Conservation (phyloP, 441 rosid genomes). For the Pelargonium myrrhifolium region DNA sequence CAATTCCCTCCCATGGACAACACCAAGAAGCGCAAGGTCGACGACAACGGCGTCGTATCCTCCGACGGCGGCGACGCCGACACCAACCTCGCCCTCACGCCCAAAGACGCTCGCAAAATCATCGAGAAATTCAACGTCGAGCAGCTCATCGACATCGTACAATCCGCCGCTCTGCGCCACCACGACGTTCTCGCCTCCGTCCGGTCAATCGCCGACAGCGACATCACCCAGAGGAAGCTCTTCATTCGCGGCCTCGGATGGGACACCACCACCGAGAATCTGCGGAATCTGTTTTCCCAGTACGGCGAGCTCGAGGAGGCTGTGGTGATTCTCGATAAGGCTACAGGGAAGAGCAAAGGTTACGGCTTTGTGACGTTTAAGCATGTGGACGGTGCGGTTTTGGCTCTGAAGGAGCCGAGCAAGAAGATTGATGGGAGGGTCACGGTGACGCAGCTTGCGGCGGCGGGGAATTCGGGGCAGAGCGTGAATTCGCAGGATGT, state of each 20-base stretch:
- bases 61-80: conserved; percentile 10
- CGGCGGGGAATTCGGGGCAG: conserved; percentile 57
- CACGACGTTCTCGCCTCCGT: conserved; percentile 53
- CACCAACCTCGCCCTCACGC: conserved; percentile 29
- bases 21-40: conserved; percentile 69
- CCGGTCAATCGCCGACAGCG: conserved; percentile 58
- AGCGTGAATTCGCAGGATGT: conserved; percentile 34
- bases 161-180: conserved; percentile 50
- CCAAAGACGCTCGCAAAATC: conserved; percentile 59
- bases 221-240: conserved; percentile 70
- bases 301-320: conserved; percentile 88
- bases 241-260: conserved; percentile 85
- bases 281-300: conserved; percentile 51
- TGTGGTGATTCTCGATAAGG: conserved; percentile 72
- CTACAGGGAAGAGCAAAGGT: conserved; percentile 76
- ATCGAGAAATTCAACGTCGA: conserved; percentile 61
- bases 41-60: conserved; percentile 48
- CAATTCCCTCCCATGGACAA: conserved; percentile 39
- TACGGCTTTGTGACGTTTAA: conserved; percentile 76
- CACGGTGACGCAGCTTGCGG: conserved; percentile 79
- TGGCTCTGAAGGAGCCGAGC: conserved; percentile 78
- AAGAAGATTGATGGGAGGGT: conserved; percentile 87
- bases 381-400: conserved; percentile 73
- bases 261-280: conserved; percentile 73
- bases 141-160: conserved; percentile 69